Conservation (phyloP, 23 red algal species). For the Gracilaria vermiculophylla region DNA sequence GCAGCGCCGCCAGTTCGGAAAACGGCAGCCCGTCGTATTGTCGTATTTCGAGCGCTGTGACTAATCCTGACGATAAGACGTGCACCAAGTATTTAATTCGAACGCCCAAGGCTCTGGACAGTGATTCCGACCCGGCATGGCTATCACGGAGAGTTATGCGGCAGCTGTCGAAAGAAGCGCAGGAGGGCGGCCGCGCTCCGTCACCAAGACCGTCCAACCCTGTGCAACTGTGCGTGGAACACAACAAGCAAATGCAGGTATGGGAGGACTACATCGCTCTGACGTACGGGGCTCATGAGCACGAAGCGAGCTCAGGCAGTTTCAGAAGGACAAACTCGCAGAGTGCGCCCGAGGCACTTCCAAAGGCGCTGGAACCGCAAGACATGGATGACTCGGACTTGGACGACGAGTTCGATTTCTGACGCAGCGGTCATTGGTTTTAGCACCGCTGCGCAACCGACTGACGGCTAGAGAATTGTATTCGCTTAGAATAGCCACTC, state of each 20-base stretch:
- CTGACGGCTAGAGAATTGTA: not conserved
- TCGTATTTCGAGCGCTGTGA: slow-evolving; percentile 18
- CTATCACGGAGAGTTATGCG: not conserved
- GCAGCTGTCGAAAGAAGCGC: not conserved
- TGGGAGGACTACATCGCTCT: slow-evolving; percentile 50
- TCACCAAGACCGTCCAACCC: slow-evolving; percentile 16
- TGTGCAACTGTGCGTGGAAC: slow-evolving; percentile 21
- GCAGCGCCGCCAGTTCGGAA: not conserved
- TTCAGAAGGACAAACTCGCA: slow-evolving; percentile 21
- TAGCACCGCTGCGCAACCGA: not conserved
- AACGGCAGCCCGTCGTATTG: not conserved
- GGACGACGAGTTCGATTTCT: not conserved
- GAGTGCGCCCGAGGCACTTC: slow-evolving; percentile 10
- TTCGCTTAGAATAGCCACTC: slow-evolving; percentile 49
- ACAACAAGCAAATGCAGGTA: slow-evolving; percentile 48
- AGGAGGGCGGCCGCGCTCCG: slow-evolving; percentile 18
- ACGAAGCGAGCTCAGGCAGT: not conserved
- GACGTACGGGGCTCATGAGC: not conserved
- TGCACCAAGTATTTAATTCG: slow-evolving; percentile 6
- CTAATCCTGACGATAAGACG: slow-evolving; percentile 4
- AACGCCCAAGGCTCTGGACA: slow-evolving; percentile 26
- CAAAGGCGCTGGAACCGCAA: slow-evolving; percentile 34
- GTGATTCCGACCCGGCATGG: slow-evolving; percentile 13
- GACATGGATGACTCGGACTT: slow-evolving; percentile 3
- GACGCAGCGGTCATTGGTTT: too few species aligned